Base-by-base conservation (phyloP, 345 rosid genomes). In the Eucalyptus pauciflora region DNA sequence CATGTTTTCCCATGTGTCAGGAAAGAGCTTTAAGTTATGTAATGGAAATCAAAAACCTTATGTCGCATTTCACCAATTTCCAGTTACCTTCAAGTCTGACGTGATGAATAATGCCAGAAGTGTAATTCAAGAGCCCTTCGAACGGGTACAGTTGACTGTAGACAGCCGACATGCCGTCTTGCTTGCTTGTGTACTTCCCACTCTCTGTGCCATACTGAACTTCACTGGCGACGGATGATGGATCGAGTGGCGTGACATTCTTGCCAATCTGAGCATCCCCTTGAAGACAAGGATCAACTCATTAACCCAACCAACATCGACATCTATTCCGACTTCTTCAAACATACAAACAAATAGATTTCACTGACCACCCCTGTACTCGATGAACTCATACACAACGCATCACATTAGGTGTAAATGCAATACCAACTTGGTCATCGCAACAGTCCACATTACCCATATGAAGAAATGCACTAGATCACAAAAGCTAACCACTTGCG, bases 101-200 rank as follows among this genome's bases (percentile, higher is more conserved):
- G 92, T 95, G 99, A 91, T 97, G 98, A 90, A 96, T 96, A 93
- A 96, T 95, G 87, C 95, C 96, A 52, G 99, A 96, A 7, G 98
- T 96, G 91, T 96, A 96, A 90, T 97, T 97, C 86, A 91, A 80
- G 49, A 96, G 97, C 29, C 97, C 99, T 89, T 95, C 91, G 86
- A 96, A 97, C 2, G 99, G 96, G 89, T 96, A 97, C 85, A 96
- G 92, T 50, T 97, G 99, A 89, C 94, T 95, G 45, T 97, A 97
- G 90, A 95, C 95, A 43, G 92, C 89, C 10, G 98, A 94, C 87
- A 92, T 89, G 67, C 99, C 96, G 31, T 54, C 92, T 67, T 16
- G 86, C 83, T 90, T 92, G n/a, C 60, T 87, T 1, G 87, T 45
- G 88, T 93, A 95, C 1, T 93, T 93, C 37, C 96, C 95, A 83